These are phyloP conservation scores for Garcia nutans DNA, from an alignment of 345 rosid species.

Conservation along the genomic window DNA sequence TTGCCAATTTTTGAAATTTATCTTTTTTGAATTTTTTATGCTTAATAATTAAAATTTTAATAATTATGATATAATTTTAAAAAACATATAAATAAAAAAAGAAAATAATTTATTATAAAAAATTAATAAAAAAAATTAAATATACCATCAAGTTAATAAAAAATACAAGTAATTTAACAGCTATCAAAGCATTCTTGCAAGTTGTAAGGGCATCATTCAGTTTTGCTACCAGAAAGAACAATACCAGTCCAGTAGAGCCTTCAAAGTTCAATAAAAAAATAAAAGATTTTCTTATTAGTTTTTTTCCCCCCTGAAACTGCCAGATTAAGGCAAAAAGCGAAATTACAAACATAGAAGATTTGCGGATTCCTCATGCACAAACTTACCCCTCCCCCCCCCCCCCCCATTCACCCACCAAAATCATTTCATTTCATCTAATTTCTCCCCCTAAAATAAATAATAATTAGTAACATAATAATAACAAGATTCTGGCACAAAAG, in stretches of 20 bases:
- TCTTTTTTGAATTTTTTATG: too few relatives aligned
- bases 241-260: not conserved
- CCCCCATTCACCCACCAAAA: not conserved
- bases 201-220: too few relatives aligned
- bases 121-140: too few relatives aligned
- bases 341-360: not conserved
- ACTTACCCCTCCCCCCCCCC: not conserved
- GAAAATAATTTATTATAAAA: too few relatives aligned
- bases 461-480: not conserved
- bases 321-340: not conserved
- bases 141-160: too few relatives aligned
- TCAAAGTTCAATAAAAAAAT: not conserved
- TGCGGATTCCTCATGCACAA: not conserved
- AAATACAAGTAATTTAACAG: too few relatives aligned
- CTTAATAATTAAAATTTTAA: too few relatives aligned
- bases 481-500: not conserved
- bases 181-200: too few relatives aligned
- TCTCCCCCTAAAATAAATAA: not conserved
- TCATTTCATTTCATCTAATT: not conserved
- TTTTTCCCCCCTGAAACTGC: not conserved
- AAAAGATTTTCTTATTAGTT: conserved; percentile 5
- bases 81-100: too few relatives aligned
- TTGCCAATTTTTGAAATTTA: too few relatives aligned
- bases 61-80: too few relatives aligned
- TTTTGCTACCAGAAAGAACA: too few relatives aligned